Base-by-base conservation (phyloP, 2,329 filamentous ascomycete species). In the Pseudogymnoascus verrucosus region DNA sequence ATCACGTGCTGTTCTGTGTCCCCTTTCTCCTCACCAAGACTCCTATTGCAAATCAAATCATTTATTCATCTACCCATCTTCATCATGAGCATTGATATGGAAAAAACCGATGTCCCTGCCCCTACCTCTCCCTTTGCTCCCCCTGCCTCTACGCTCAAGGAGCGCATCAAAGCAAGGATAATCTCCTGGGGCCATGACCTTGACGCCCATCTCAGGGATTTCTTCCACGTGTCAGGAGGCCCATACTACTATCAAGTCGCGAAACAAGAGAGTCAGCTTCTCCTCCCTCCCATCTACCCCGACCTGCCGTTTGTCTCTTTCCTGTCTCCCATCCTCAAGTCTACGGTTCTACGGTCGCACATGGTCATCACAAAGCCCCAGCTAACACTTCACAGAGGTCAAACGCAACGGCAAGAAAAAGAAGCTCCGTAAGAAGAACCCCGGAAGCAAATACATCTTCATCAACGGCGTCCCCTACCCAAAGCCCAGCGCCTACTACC, bases 211-310 rank as follows among this genome's bases (percentile, higher is more conserved):
- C 14, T 54, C 2, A 28, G 23, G 47, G 47, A 54, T 16, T 6
- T 31, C 1, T 54, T 54, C 26, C 3, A 31, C 14, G 8, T 54
- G 7, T 31, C 47, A 31, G 47, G 47, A 31, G 47, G 47, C 26
- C 47, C 47, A n/a, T 54, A 31, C 26, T 54, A 54, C 47, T 54
- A 54, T 5, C 47, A 54, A 31, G 26, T 54, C n/a, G 47, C 5
- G 47, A n/a, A 14, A 31, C 47, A 54, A 54, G 47, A 54, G 47
- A 54, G 47, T 54, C 47, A 54, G 47, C 23, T 54, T 54, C 47
- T 19, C 16, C 47, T 12, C 26, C 21, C 6, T 8, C 5, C 44
- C 12, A 12, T 31, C 26, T 31, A 16, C 5, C 12, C 26, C 14
- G 7, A 3, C 10, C 47, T 11, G 7, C 26, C 14, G 7, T 31